phyloP scores from a whole-genome alignment of 2,329 filamentous ascomycete genomes.

The Fusarium stilboides region DNA sequence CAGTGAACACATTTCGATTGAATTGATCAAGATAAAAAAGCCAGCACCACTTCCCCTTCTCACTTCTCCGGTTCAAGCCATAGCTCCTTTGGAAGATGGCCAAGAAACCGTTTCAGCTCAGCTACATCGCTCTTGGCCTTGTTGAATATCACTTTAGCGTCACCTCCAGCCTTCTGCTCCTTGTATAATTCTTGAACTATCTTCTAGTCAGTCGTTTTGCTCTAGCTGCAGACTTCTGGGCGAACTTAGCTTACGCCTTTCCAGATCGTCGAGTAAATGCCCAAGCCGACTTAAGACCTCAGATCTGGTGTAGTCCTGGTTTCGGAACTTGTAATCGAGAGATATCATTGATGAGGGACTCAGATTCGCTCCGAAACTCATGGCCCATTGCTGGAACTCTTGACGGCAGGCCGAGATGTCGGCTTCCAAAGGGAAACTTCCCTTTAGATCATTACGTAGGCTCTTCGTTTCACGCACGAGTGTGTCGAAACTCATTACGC shows the following conservation, averaged over 20 bases:
- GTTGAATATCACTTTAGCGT: conserved; percentile 18
- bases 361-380: conserved; percentile 23
- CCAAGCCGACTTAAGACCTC: conserved; percentile 18
- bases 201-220: neutral
- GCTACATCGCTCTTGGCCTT: conserved; percentile 17
- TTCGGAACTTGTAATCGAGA: conserved; percentile 36
- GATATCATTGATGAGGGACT: conserved; percentile 22
- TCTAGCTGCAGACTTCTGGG: too few species aligned
- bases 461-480: conserved; percentile 1
- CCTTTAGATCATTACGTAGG: neutral
- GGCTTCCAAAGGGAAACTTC: conserved; percentile 7
- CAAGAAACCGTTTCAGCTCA: conserved; percentile 30
- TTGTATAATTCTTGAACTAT: conserved; percentile 21
- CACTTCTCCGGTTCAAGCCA: conserved; percentile 33
- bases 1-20: too few species aligned
- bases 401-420: conserved; percentile 12
- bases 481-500: conserved; percentile 14
- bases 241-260: conserved; percentile 19
- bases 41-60: neutral
- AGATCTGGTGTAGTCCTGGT: conserved; percentile 18
- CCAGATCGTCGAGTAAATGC: conserved; percentile 24
- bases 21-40: too few species aligned
- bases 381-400: conserved; percentile 28
- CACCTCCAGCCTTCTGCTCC: neutral
- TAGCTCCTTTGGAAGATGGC: conserved; percentile 28